These are phyloP conservation scores for Aegilops sharonensis DNA, from an alignment of 176 grass and related monocot species.

Conservation along the genomic window DNA sequence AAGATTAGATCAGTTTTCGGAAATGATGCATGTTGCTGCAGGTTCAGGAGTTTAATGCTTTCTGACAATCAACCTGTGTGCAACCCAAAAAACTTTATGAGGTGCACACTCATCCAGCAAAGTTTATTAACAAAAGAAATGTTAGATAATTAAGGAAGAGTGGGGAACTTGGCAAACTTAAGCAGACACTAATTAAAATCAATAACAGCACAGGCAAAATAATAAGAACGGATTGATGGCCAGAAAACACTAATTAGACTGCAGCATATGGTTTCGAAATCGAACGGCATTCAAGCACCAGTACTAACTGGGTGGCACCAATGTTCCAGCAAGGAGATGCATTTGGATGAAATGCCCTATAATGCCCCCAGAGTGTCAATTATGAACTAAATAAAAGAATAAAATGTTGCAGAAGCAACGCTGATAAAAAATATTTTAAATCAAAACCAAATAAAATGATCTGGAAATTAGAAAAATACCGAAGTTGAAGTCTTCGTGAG, in stretches of 20 bases:
- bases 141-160: neutral
- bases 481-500: slow-evolving; percentile 86
- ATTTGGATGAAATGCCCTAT: neutral
- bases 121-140: slow-evolving; percentile 4
- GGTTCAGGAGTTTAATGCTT: slow-evolving; percentile 55
- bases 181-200: neutral
- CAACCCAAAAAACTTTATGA: slow-evolving; percentile 22
- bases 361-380: neutral
- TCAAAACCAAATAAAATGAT: neutral
- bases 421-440: neutral
- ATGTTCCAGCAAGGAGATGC: neutral
- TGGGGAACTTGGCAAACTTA: neutral
- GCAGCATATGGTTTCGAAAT: neutral
- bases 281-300: neutral
- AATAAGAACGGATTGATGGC: neutral
- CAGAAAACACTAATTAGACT: neutral
- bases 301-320: neutral
- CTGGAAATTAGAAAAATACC: slow-evolving; percentile 41
- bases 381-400: slow-evolving; percentile 9
- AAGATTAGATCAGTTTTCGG: slow-evolving; percentile 9
- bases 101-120: neutral
- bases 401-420: neutral
- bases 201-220: neutral
- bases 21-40: neutral
- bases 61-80: slow-evolving; percentile 77